Percentiles rank a stretch among this genome's conserved stretches.
phyloP scores from a whole-genome alignment of 164 flowering plant species.

The Malania oleifera region DNA sequence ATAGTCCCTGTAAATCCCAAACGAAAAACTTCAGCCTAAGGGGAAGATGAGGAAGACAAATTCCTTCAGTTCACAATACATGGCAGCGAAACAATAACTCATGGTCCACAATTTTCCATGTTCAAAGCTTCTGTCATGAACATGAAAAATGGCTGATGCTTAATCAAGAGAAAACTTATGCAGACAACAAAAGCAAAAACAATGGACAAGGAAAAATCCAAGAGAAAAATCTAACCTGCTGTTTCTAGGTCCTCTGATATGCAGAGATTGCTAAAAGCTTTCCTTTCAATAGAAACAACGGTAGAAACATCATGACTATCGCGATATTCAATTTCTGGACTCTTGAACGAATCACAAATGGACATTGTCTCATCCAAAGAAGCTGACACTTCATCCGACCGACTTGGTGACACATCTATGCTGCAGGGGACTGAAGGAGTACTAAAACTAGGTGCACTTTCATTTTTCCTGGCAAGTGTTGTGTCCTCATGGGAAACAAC shows the following conservation, averaged over 20 bases:
- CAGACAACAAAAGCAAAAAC: neutral
- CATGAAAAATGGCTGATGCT: neutral
- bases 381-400: conserved; percentile 56
- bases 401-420: conserved; percentile 48
- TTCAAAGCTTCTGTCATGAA: too few relatives aligned
- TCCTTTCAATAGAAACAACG: conserved; percentile 57
- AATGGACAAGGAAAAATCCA: neutral
- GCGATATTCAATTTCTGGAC: conserved; percentile 82
- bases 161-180: neutral
- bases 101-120: too few relatives aligned
- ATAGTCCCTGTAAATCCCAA: conserved; percentile 27
- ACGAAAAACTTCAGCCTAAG: neutral
- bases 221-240: conserved; percentile 32
- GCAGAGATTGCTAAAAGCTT: conserved; percentile 49
- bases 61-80: neutral
- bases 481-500: conserved; percentile 22
- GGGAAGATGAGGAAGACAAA: neutral
- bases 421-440: conserved; percentile 24
- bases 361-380: conserved; percentile 93
- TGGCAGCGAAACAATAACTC: neutral
- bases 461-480: conserved; percentile 26
- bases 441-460: conserved; percentile 11
- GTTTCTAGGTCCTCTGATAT: conserved; percentile 51
- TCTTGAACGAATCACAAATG: conserved; percentile 81
- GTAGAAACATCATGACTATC: conserved; percentile 55